Evolutionary conservation across 495 filamentous ascomycete genomes (phyloP), one percentile per base, ranked within the genome.

Genomic region (Aspergillus ellipticus): DNA sequence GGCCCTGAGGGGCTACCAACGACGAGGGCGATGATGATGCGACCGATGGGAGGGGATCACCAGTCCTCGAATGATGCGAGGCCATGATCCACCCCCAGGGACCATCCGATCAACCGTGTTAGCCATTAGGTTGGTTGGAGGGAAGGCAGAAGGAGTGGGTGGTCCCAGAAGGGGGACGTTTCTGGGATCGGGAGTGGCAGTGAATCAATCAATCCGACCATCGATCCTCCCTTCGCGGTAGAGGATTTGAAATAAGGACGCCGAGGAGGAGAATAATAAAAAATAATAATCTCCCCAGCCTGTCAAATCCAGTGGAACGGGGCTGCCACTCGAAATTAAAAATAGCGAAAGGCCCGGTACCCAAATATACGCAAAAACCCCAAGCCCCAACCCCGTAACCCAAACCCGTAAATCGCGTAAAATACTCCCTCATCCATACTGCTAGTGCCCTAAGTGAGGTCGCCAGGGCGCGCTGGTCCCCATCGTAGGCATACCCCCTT

Each of bases 291-390:
- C 16, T 42, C 13, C n/a, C 49, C 15, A 51, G 37, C 45, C 43
- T 41, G 49, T 54, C 31, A 48, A 33, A 31, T n/a, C n/a, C n/a
- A n/a, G n/a, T n/a, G n/a, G 10, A 37, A 47, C 11, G 39, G 6
- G 41, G 55, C 22, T 33, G 19, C 41, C 54, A 29, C 16, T 42
- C 20, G 28, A 47, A 50, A 56, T 42, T 43, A 54, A 56, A 47
- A 47, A 43, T 41, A 31, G 45, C 21, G 21, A 37, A 22, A 28
- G 21, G 35, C 7, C 13, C 22, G 41, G 49, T 33, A 16, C 33
- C 24, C 46, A 52, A 39, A 42, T 46, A 46, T 33, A 56, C 22
- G 21, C n/a, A 50, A 56, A 31, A 35, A 51, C 22, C 45, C 10
- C n/a, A n/a, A n/a, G n/a, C n/a, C n/a, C n/a, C n/a, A n/a, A n/a